phyloP scores from a whole-genome alignment of 2,329 filamentous ascomycete species.

The Thermoascus crustaceus region DNA sequence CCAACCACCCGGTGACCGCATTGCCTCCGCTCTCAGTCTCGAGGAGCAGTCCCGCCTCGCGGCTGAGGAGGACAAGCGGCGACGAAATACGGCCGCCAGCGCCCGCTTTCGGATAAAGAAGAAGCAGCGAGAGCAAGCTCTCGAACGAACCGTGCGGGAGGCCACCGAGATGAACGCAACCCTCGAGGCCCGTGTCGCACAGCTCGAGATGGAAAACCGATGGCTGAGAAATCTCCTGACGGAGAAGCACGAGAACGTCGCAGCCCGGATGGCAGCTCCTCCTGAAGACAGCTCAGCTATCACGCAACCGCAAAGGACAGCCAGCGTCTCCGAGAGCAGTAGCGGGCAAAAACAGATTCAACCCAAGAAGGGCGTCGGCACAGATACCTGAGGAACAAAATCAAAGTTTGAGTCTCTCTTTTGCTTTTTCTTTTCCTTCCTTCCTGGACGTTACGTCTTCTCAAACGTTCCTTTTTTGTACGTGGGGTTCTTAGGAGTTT shows the following conservation, averaged over 20 bases:
- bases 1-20: slow-evolving; percentile 28
- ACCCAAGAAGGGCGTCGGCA: too few relatives aligned
- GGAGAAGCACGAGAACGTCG: slow-evolving; percentile 57
- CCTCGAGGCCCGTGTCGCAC: slow-evolving; percentile 65
- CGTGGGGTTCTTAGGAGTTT: too few relatives aligned
- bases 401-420: too few relatives aligned
- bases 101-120: slow-evolving; percentile 94
- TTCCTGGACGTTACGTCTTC: too few relatives aligned
- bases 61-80: slow-evolving; percentile 87
- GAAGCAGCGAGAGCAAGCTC: slow-evolving; percentile 84
- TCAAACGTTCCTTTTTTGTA: too few relatives aligned
- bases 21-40: slow-evolving; percentile 45
- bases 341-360: too few relatives aligned
- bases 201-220: slow-evolving; percentile 73
- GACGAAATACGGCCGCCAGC: slow-evolving; percentile 79
- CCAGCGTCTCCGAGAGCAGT: too few relatives aligned
- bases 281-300: neutral
- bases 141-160: slow-evolving; percentile 74
- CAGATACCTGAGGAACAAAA: too few relatives aligned
- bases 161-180: slow-evolving; percentile 68
- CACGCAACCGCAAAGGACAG: too few relatives aligned
- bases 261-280: slow-evolving; percentile 7
- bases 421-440: too few relatives aligned
- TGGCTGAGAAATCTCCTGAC: slow-evolving; percentile 73
- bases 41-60: slow-evolving; percentile 47